A percentile compares a stretch with the other conserved stretches of the same genome.
phyloP scores from a whole-genome alignment of 2,329 filamentous ascomycete species.

The Ascochyta pisi region DNA sequence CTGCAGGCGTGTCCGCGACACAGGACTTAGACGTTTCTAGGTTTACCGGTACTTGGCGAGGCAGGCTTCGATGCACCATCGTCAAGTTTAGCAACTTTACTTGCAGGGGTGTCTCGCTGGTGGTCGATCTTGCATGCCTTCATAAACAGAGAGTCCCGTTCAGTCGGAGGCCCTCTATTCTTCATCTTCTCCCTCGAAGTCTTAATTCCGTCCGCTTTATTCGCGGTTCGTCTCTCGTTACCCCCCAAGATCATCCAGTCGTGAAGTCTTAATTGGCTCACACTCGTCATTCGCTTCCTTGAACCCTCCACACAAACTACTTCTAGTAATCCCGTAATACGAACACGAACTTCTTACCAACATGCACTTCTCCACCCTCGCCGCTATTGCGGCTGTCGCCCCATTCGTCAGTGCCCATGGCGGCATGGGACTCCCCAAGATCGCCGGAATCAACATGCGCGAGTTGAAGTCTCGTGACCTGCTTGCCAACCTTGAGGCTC shows the following conservation, averaged over 20 bases:
- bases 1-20: conserved; percentile 18
- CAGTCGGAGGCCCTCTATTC: conserved; percentile 14
- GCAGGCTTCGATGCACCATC: conserved; percentile 21
- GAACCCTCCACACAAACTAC: conserved; percentile 17
- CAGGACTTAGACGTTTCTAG: conserved; percentile 20
- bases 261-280: conserved; percentile 32
- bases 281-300: conserved; percentile 44
- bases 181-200: conserved; percentile 25
- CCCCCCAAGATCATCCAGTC: conserved; percentile 32
- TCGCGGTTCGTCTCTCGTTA: conserved; percentile 26
- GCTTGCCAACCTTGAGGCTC: conserved; percentile 37
- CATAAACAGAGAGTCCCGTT: conserved; percentile 26
- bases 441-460: conserved; percentile 44
- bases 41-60: conserved; percentile 21
- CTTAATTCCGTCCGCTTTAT: conserved; percentile 25
- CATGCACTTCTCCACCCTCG: conserved; percentile 46
- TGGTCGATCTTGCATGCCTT: conserved; percentile 27
- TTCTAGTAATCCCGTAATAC: conserved; percentile 36
- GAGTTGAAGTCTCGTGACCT: conserved; percentile 45
- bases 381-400: conserved; percentile 37
- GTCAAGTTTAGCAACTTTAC: conserved; percentile 32
- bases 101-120: conserved; percentile 22
- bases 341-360: conserved; percentile 21
- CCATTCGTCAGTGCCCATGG: conserved; percentile 44
- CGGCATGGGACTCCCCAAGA: conserved; percentile 37